phyloP scores from a whole-genome alignment of 108 stramenopile genomes.

The Bacterosira constricta region DNA sequence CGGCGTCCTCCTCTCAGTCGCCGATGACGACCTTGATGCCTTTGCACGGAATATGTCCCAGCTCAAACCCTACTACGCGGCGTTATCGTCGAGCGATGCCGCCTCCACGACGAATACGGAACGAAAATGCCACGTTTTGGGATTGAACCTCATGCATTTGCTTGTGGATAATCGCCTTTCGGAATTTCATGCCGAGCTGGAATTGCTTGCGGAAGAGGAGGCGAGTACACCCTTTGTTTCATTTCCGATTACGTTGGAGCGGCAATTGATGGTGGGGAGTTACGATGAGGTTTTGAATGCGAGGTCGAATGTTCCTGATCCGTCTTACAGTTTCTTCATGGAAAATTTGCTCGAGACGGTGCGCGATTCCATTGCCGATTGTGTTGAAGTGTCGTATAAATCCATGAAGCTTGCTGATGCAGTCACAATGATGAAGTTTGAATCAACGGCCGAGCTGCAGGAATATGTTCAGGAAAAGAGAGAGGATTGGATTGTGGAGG shows the following conservation, averaged over 20 bases:
- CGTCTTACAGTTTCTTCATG: slow-evolving; percentile 81
- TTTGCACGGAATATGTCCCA: slow-evolving; percentile 88
- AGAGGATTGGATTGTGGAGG: slow-evolving; percentile 88
- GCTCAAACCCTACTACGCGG: slow-evolving; percentile 71
- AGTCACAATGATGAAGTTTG: slow-evolving; percentile 81
- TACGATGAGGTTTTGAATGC: slow-evolving; percentile 81
- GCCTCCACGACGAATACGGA: slow-evolving; percentile 17
- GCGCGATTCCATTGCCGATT: slow-evolving; percentile 86
- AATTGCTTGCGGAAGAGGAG: slow-evolving; percentile 79
- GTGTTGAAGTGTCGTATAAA: slow-evolving; percentile 83
- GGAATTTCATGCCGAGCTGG: slow-evolving; percentile 91
- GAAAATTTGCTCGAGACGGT: slow-evolving; percentile 81
- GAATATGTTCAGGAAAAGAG: slow-evolving; percentile 77
- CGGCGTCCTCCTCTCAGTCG: slow-evolving; percentile 80
- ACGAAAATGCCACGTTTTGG: slow-evolving; percentile 78
- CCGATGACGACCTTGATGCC: slow-evolving; percentile 78
- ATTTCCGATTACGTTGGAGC: slow-evolving; percentile 85
- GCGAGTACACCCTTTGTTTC: slow-evolving; percentile 62
- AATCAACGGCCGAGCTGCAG: slow-evolving; percentile 57
- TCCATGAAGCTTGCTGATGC: slow-evolving; percentile 72
- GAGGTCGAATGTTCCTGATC: slow-evolving; percentile 61
- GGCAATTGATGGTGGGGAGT: slow-evolving; percentile 86
- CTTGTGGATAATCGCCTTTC: slow-evolving; percentile 87
- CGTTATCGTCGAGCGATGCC: slow-evolving; percentile 15
- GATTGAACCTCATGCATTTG: slow-evolving; percentile 85